phyloP scores from a whole-genome alignment of 495 filamentous ascomycete genomes.

The Tetracladium marchalianum region DNA sequence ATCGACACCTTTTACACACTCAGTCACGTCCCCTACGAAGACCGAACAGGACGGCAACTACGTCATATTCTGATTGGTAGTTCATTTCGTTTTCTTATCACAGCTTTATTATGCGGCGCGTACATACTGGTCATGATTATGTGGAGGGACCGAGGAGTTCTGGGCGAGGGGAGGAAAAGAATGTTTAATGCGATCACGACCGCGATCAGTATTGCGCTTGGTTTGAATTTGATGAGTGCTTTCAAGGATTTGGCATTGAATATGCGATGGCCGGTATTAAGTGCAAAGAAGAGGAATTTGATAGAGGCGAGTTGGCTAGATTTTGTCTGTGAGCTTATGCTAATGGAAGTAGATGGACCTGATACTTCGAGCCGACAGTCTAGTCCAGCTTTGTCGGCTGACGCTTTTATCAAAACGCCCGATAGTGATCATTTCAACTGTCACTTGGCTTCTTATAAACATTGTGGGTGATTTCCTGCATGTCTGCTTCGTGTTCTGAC shows the following conservation, averaged over 20 bases:
- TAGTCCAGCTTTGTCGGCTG: conserved; percentile 10
- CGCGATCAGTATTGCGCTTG: conserved; percentile 16
- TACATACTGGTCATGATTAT: conserved; percentile 6
- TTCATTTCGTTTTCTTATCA: conserved; percentile 16
- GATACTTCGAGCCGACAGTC: conserved; percentile 13
- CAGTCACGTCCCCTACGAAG: conserved; percentile 10
- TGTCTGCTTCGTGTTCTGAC: not conserved
- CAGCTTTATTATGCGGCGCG: conserved; percentile 7
- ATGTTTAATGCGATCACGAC: conserved; percentile 19
- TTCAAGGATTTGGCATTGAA: conserved; percentile 23
- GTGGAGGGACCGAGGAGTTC: conserved; percentile 4
- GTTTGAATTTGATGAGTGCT: conserved; percentile 21
- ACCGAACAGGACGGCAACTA: conserved; percentile 13
- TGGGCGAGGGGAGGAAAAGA: conserved; percentile 11
- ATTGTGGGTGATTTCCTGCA: conserved; percentile 1
- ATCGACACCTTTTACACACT: conserved; percentile 11
- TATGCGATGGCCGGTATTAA: conserved; percentile 21
- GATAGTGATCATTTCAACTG: conserved; percentile 5
- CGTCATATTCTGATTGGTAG: conserved; percentile 13
- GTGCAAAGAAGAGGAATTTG: conserved; percentile 8
- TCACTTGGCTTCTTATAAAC: conserved; percentile 16
- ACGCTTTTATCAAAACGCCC: conserved; percentile 4
- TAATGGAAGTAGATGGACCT: conserved; percentile 13
- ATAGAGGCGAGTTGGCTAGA: conserved; percentile 10
- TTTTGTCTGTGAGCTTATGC: not conserved